A percentile compares a stretch with the other conserved stretches of the same genome.
phyloP scores from a whole-genome alignment of 352 stramenopile genomes.

The Pythium brassicae region DNA sequence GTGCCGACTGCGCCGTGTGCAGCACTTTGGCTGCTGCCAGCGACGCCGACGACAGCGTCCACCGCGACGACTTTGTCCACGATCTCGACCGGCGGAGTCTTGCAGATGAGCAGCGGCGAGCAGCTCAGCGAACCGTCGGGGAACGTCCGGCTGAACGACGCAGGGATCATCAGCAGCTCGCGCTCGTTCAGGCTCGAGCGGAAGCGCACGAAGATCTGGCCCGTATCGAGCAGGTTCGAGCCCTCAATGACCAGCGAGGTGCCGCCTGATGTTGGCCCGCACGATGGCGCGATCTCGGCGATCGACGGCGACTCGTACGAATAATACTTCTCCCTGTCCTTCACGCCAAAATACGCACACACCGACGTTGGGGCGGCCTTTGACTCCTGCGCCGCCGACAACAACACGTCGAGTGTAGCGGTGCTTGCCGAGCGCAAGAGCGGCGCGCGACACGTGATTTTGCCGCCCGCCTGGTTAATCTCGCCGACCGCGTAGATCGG shows the following conservation, averaged over 20 bases:
- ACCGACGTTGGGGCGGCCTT: slow-evolving; percentile 10
- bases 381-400: slow-evolving; percentile 22
- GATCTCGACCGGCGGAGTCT: slow-evolving; percentile 49
- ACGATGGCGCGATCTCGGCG: slow-evolving; percentile 49
- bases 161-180: slow-evolving; percentile 56
- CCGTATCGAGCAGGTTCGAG: slow-evolving; percentile 59
- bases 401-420: slow-evolving; percentile 38
- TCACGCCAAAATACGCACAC: slow-evolving; percentile 27
- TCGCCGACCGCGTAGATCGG: slow-evolving; percentile 35
- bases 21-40: background rate
- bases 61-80: slow-evolving; percentile 29
- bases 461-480: slow-evolving; percentile 40
- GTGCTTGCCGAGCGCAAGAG: slow-evolving; percentile 40
- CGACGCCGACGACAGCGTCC: slow-evolving; percentile 1
- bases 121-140: slow-evolving; percentile 47
- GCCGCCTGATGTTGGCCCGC: slow-evolving; percentile 43
- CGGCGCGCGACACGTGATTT: slow-evolving; percentile 50
- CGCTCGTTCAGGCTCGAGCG: slow-evolving; percentile 54
- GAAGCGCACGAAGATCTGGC: slow-evolving; percentile 76
- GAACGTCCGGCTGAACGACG: slow-evolving; percentile 48
- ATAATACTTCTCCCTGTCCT: slow-evolving; percentile 58
- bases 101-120: slow-evolving; percentile 56
- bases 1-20: slow-evolving; percentile 3
- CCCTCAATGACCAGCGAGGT: slow-evolving; percentile 61
- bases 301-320: slow-evolving; percentile 71